Evolutionary conservation across 106 monocot species (phyloP).

Genomic region (Hemerocallis citrina): DNA sequence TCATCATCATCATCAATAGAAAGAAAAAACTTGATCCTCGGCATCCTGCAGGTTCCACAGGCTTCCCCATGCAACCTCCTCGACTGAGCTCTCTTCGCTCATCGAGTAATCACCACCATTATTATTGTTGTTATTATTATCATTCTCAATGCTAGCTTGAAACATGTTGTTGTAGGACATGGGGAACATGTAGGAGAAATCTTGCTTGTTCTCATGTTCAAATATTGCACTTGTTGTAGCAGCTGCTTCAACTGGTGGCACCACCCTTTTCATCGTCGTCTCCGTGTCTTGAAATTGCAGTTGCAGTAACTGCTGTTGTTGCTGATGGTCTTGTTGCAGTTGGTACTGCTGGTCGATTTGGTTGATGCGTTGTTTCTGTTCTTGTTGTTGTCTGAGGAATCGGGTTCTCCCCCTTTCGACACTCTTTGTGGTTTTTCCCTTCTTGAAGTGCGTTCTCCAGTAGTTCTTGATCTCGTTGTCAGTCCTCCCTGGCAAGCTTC

Average conservation of each 20-base stretch:
- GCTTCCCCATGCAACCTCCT: slow-evolving; percentile 23
- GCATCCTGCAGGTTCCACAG: slow-evolving; percentile 45
- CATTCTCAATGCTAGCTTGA: too few relatives aligned
- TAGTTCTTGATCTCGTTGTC: slow-evolving; percentile 63
- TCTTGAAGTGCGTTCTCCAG: slow-evolving; percentile 80
- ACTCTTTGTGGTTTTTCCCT: slow-evolving; percentile 45
- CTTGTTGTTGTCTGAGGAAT: slow-evolving; percentile 30
- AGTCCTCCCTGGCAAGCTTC: slow-evolving; percentile 50
- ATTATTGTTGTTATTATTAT: neutral
- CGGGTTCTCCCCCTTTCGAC: slow-evolving; percentile 30
- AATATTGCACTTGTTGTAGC: slow-evolving; percentile 15
- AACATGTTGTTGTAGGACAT: slow-evolving; percentile 1
- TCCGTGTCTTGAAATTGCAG: neutral
- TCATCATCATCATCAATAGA: slow-evolving; percentile 17
- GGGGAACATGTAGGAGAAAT: slow-evolving; percentile 11
- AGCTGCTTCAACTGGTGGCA: neutral
- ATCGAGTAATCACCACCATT: neutral
- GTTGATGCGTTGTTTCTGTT: slow-evolving; percentile 4
- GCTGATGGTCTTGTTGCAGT: neutral
- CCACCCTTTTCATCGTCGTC: neutral
- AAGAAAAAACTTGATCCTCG: slow-evolving; percentile 12
- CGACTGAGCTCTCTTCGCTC: slow-evolving; percentile 7
- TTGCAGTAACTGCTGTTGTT: slow-evolving; percentile 2
- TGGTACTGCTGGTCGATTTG: neutral
- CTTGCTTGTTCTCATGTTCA: slow-evolving; percentile 1